Evolutionary conservation across 2,329 filamentous ascomycete species (phyloP), one percentile per base, ranked within the genome.

Genomic region (Rhynchosporium agropyri): DNA sequence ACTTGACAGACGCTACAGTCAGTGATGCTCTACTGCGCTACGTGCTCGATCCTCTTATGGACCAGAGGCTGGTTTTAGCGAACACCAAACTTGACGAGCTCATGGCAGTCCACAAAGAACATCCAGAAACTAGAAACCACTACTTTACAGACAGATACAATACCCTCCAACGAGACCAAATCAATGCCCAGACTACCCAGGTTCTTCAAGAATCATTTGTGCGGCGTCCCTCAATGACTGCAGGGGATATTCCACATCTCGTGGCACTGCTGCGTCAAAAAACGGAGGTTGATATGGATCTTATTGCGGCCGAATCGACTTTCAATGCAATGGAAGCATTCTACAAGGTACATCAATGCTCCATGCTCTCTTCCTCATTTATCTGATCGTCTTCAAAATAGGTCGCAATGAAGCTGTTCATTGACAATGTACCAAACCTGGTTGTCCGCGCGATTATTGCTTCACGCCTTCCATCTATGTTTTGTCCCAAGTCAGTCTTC

Each of bases 1-100:
- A 66, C 15, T 53, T 66, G 45, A 61, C 66, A 38, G 76, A 81
- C 10, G 60, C 72, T 5, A 73, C 73, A 1, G 67, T 83, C 3
- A 53, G 74, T 4, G 66, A 68, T 6, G 60, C 54, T 29, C 38
- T 66, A n/a, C 28, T 64, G 6, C 60, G 58, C 7, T 38, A 63
- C 55, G 59, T 62, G 58, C 58, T 68, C n/a, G 66, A 77, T 1
- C 63, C 72, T 1, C 40, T 58, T 9, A 65, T 68, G 65, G 55
- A 65, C 12, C 33, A 65, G 40, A 65, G 55, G 42, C 26, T 68
- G 36, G 43, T 55, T n/a, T 15, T 60, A 12, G 66, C 66, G 28
- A 58, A 64, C 33, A 33, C 31, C 6, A 68, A 66, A 48, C 48
- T 68, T 29, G 57, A 67, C 13, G 63, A 68, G 48, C 55, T 68